Evolutionary conservation across 73 alveolate species (phyloP).

Genomic region (Paramecium biaurelia): DNA sequence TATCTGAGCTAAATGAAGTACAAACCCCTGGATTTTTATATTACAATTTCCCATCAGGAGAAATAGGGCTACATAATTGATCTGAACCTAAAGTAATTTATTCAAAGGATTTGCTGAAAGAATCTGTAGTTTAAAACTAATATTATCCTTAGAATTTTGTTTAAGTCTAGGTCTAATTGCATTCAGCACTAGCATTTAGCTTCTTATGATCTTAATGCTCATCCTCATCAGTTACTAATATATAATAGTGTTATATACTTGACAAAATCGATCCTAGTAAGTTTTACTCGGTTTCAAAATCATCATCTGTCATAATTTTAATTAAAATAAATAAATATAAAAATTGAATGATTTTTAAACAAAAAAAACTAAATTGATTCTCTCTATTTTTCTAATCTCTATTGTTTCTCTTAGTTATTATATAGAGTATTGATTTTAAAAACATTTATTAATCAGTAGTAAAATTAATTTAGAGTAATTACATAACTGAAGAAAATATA

Average conservation of each 20-base stretch:
- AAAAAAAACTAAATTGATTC: background rate
- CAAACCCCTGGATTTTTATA: background rate
- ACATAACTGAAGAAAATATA: too few species aligned
- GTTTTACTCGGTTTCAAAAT: background rate
- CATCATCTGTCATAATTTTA: slow-evolving; percentile 29
- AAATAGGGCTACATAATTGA: background rate
- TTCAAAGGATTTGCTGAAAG: background rate
- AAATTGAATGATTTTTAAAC: background rate
- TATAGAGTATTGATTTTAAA: background rate
- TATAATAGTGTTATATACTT: background rate
- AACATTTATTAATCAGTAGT: background rate
- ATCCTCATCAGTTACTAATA: background rate
- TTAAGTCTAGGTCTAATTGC: background rate
- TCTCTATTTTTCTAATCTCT: background rate
- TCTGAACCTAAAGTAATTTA: background rate
- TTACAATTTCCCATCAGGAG: background rate
- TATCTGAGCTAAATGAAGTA: background rate
- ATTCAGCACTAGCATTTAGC: background rate
- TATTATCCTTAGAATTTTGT: background rate
- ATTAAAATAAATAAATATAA: background rate
- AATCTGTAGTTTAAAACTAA: background rate
- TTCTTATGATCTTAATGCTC: background rate
- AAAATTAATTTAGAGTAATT: background rate
- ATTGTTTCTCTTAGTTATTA: background rate
- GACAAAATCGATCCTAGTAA: background rate